Evolutionary conservation across 768 basidiomycete genomes (phyloP).

Genomic region (Holtermannia corniformis): DNA sequence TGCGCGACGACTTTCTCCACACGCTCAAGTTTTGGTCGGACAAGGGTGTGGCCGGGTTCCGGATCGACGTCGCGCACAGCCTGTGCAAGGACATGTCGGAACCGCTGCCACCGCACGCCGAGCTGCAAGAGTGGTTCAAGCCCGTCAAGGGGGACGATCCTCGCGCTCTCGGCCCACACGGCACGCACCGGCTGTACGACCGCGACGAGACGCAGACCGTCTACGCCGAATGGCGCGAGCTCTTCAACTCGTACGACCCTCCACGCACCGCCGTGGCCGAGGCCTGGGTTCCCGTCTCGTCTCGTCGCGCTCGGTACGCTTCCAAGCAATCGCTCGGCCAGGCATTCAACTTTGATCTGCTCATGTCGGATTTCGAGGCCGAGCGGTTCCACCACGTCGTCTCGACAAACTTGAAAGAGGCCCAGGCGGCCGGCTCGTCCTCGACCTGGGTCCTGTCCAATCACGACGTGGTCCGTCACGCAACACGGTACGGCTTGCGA

Average conservation of each 20-base stretch:
- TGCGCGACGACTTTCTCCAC: constrained; percentile 27
- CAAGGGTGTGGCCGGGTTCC: constrained; percentile 27
- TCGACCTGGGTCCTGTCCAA: constrained; percentile 33
- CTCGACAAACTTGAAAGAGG: constrained; percentile 6
- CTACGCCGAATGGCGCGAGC: constrained; percentile 27
- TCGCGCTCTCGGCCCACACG: no score
- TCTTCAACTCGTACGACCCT: constrained; percentile 31
- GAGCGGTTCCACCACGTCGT: constrained; percentile 19
- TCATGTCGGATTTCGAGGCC: constrained; percentile 19
- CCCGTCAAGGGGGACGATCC: background rate
- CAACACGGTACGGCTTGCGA: constrained; percentile 23
- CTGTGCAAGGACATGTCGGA: constrained; percentile 21
- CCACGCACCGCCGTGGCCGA: constrained; percentile 31
- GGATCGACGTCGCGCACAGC: constrained; percentile 32
- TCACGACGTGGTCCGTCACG: constrained; percentile 24
- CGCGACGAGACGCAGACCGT: constrained; percentile 27
- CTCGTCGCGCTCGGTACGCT: constrained; percentile 23
- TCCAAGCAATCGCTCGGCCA: constrained; percentile 27
- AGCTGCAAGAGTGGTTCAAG: constrained; percentile 9
- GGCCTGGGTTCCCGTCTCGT: constrained; percentile 25
- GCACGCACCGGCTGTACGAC: constrained; percentile 21
- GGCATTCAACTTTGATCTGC: constrained; percentile 31
- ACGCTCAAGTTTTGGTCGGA: constrained; percentile 32
- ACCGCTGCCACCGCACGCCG: constrained; percentile 13
- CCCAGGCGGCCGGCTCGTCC: constrained; percentile 7